Evolutionary conservation across 2,329 filamentous ascomycete species (phyloP), one percentile per base, ranked within the genome.

Genomic region (Colletotrichum chrysophilum): DNA sequence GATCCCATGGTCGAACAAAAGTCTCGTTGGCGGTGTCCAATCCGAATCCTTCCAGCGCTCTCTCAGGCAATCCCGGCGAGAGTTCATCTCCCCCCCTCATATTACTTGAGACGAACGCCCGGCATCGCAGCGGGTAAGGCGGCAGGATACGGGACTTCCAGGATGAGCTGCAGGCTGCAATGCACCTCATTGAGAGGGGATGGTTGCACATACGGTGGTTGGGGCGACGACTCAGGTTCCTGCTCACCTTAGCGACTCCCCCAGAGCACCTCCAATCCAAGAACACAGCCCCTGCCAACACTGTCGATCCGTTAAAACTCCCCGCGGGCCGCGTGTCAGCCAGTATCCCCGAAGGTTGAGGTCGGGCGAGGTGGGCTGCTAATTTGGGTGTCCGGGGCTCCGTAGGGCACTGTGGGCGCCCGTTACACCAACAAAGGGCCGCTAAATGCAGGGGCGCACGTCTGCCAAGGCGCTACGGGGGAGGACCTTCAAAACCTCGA

Each of bases 391-490:
- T 38, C 56, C 58, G n/a, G 66, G 71, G 43, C 71, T 62, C 38
- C 71, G 66, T 65, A 65, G 8, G 43, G 66, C 60, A 26, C 66
- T 52, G 66, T 70, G 71, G 60, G 60, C 48, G 66, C 43, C 67
- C 67, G 67, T 71, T 66, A 28, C 71, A 36, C 69, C 52, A 48
- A 55, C 38, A 38, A 56, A 65, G 52, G 64, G 34, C 69, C 52
- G 55, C 70, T 58, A 66, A 43, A 65, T 75, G 73, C 73, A 75
- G 69, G 73, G 73, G 58, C 58, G 18, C 56, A 65, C 64, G 56
- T 73, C 56, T 73, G 73, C 70, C 70, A 75, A 75, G 73, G 62
- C 73, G 64, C 73, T 60, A 68, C 55, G 16, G 56, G 34, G 24
- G 56, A 52, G 52, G 7, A 62, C 69, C 69, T 73, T 67, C 69